Evolutionary conservation across 2,329 filamentous ascomycete species (phyloP).

Genomic region (Sclerotinia glacialis): DNA sequence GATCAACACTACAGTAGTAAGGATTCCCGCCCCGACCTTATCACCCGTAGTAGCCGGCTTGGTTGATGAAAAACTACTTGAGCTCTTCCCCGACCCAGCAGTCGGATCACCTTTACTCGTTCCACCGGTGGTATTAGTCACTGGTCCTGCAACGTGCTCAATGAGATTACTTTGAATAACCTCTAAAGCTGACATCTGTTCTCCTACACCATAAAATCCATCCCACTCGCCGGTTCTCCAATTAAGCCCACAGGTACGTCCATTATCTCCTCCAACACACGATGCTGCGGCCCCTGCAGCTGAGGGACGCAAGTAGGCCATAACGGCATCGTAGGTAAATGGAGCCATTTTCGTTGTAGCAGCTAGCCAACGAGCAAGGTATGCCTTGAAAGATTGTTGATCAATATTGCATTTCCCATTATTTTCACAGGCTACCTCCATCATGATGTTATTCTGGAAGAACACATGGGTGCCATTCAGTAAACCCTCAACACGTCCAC

Average conservation of each 20-base stretch:
- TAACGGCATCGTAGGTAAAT: slow-evolving; percentile 53
- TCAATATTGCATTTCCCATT: slow-evolving; percentile 58
- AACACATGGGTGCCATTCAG: slow-evolving; percentile 54
- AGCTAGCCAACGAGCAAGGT: slow-evolving; percentile 59
- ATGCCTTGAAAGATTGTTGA: slow-evolving; percentile 61
- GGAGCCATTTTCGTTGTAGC: slow-evolving; percentile 62
- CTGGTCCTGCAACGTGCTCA: slow-evolving; percentile 43
- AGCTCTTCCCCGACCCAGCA: slow-evolving; percentile 29
- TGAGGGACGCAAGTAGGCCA: slow-evolving; percentile 54
- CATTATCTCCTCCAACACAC: slow-evolving; percentile 58
- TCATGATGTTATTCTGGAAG: slow-evolving; percentile 59
- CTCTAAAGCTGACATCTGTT: slow-evolving; percentile 66
- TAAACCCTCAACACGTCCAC: slow-evolving; percentile 54
- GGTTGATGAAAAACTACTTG: not conserved
- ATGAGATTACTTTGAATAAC: slow-evolving; percentile 58
- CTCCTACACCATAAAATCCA: slow-evolving; percentile 50
- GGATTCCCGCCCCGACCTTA: slow-evolving; percentile 64
- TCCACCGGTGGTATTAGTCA: slow-evolving; percentile 55
- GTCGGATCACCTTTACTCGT: slow-evolving; percentile 47
- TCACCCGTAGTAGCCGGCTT: slow-evolving; percentile 50
- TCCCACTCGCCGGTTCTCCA: slow-evolving; percentile 54
- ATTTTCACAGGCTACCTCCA: slow-evolving; percentile 62
- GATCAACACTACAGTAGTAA: slow-evolving; percentile 55
- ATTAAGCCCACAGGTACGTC: slow-evolving; percentile 58
- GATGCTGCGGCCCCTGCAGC: slow-evolving; percentile 55